Evolutionary conservation across 352 stramenopile species (phyloP).

Genomic region (Phytophthora pinifolia): DNA sequence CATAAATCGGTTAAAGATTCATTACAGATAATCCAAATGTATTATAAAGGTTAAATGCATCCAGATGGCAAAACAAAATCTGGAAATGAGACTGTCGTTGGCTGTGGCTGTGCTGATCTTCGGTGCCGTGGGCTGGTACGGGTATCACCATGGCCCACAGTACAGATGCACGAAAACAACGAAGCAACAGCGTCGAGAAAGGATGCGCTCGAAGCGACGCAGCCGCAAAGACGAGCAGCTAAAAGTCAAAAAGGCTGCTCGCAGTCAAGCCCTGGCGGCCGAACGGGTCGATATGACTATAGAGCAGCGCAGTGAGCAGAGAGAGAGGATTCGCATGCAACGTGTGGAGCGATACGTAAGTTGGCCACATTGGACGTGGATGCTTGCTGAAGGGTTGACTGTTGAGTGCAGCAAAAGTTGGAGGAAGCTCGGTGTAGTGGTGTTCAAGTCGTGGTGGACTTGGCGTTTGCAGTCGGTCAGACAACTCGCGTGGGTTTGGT

Average conservation of each 20-base stretch:
- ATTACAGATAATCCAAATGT: constrained; percentile 19
- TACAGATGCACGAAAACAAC: not conserved
- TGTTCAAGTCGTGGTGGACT: constrained; percentile 65
- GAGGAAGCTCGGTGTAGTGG: constrained; percentile 38
- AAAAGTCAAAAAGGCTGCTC: constrained; percentile 26
- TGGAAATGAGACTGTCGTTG: constrained; percentile 14
- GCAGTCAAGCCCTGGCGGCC: constrained; percentile 3
- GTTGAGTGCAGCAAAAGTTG: constrained; percentile 68
- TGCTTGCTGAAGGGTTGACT: not conserved
- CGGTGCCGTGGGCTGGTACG: constrained; percentile 1
- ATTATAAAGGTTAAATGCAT: not conserved
- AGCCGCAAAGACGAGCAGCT: constrained; percentile 35
- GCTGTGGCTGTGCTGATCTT: constrained; percentile 1
- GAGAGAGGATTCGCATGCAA: constrained; percentile 67
- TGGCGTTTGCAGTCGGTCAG: constrained; percentile 54
- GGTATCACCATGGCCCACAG: not conserved
- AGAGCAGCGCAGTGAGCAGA: constrained; percentile 47
- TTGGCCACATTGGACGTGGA: constrained; percentile 4
- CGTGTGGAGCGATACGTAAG: constrained; percentile 77
- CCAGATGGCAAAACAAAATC: constrained; percentile 1
- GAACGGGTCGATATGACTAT: constrained; percentile 32
- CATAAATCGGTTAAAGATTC: constrained; percentile 22
- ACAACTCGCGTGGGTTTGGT: constrained; percentile 36
- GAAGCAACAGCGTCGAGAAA: constrained; percentile 20
- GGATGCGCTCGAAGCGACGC: constrained; percentile 28